These are phyloP conservation scores for Golubevia sp. DNA, from an alignment of 1,284 basidiomycete genomes.

Conservation along the genomic window DNA sequence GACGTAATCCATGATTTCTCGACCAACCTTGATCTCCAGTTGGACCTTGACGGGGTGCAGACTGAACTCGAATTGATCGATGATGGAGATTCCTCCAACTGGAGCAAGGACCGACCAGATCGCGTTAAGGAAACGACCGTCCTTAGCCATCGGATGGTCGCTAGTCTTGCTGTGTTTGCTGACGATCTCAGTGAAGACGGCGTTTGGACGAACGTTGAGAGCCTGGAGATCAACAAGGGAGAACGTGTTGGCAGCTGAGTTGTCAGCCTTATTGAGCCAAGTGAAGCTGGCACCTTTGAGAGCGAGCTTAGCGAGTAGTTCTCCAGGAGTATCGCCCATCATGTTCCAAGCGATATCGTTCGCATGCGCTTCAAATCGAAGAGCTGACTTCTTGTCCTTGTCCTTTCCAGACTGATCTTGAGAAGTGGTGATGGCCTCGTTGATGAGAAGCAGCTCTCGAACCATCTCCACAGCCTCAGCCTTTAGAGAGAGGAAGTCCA, in stretches of 20 bases:
- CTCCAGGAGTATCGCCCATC: conserved; percentile 73
- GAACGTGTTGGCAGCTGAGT: conserved; percentile 80
- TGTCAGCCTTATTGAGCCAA: conserved; percentile 86
- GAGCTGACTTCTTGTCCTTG: conserved; percentile 76
- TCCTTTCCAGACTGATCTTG: conserved; percentile 68
- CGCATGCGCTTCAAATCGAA: conserved; percentile 80
- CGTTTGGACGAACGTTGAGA: conserved; percentile 83
- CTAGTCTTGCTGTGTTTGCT: conserved; percentile 8
- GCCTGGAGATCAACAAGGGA: conserved; percentile 77
- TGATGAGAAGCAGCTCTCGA: conserved; percentile 82
- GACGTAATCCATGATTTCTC: conserved; percentile 84
- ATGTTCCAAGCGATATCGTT: conserved; percentile 92
- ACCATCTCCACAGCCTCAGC: conserved; percentile 76
- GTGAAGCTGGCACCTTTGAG: conserved; percentile 79
- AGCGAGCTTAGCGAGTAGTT: conserved; percentile 83
- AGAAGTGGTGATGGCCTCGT: conserved; percentile 83
- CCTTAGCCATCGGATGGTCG: conserved; percentile 42
- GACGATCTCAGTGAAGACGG: conserved; percentile 64
- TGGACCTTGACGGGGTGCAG: conserved; percentile 77
- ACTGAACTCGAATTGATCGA: conserved; percentile 79
- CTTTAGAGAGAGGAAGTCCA: conserved; percentile 70
- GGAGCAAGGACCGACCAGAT: conserved; percentile 64
- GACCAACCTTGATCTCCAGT: conserved; percentile 79
- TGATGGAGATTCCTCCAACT: conserved; percentile 90
- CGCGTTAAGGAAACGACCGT: conserved; percentile 42